Base-by-base conservation (phyloP, 768 basidiomycete genomes). In the Mycena crocata region DNA sequence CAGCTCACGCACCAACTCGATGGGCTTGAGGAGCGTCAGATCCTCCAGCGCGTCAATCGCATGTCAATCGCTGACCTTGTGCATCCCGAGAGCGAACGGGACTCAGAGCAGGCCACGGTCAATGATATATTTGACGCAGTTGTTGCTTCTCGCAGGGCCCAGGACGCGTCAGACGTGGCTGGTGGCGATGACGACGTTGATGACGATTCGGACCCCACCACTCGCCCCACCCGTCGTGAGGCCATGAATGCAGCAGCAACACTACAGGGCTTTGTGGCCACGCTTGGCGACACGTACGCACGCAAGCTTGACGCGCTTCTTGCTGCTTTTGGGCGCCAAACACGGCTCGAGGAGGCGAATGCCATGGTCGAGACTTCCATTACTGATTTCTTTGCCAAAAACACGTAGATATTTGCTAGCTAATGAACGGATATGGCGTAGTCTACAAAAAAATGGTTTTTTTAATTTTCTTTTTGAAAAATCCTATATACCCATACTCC, bases 171-270 rank as follows among this genome's bases (percentile, higher is more conserved):
- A 2, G 62, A 64, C 24, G 62, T 44, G 12, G 54, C 35, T 5
- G 54, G 62, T 49, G 87, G n/a, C 81, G 82, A 68, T 73, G 74
- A 60, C 63, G 67, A 73, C 46, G 32, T 58, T 46, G 66, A 68
- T 51, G 63, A 67, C 12, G 55, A 67, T 58, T 49, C 60, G 12
- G 40, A 32, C 26, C 28, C 37, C 15, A 31, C 31, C 15, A 52
- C 57, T 28, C 59, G 64, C 23, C 68, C 74, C 46, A 70, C 67
- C 42, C 50, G 64, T 50, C n/a, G 44, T 31, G 74, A 45, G 35
- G 35, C 35, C 35, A 8, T 37, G 35, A 37, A 17, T 15, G 71
- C 73, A 23, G 71, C 64, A n/a, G 42, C 57, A 23, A 73, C 64
- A 4, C 64, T 78, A 17, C 60, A 66, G 30, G 56, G 54, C 9